These are phyloP conservation scores for Cadophora gregata DNA, from an alignment of 2,329 filamentous ascomycete species.

Conservation along the genomic window DNA sequence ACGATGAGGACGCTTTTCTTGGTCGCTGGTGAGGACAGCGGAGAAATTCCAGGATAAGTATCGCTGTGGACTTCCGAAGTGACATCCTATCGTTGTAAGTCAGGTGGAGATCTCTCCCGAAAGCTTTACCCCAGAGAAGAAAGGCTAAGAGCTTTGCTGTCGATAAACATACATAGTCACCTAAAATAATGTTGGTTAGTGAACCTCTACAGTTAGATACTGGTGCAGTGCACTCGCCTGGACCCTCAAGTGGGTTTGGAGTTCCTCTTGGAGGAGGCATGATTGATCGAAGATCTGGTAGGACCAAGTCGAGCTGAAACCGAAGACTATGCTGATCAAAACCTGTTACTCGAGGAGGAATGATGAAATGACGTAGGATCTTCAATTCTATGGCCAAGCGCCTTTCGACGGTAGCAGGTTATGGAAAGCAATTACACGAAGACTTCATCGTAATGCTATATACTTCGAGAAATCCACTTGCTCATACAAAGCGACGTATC, in stretches of 20 bases:
- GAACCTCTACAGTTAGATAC: too few species aligned
- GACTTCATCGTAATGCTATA: background rate
- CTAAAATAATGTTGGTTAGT: slow-evolving; percentile 13
- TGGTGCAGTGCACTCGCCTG: slow-evolving; percentile 24
- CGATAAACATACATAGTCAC: slow-evolving; percentile 27
- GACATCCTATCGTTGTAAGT: slow-evolving; percentile 3
- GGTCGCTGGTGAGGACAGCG: slow-evolving; percentile 42
- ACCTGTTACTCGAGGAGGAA: background rate
- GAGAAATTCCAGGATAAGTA: slow-evolving; percentile 59
- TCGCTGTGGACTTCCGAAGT: slow-evolving; percentile 46
- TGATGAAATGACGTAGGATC: background rate
- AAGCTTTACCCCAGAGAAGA: background rate
- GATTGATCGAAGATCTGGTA: background rate
- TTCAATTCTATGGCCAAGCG: background rate
- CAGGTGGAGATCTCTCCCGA: background rate
- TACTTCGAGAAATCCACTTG: background rate
- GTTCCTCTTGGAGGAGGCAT: slow-evolving; percentile 39
- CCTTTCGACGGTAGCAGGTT: background rate
- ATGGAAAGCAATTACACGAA: background rate
- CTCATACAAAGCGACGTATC: background rate
- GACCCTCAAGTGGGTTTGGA: slow-evolving; percentile 34
- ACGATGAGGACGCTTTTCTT: slow-evolving; percentile 56
- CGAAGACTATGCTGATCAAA: background rate
- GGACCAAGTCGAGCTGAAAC: background rate
- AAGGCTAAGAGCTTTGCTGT: background rate